phyloP scores from a whole-genome alignment of 1,284 basidiomycete species.

The Agaricales sp. region DNA sequence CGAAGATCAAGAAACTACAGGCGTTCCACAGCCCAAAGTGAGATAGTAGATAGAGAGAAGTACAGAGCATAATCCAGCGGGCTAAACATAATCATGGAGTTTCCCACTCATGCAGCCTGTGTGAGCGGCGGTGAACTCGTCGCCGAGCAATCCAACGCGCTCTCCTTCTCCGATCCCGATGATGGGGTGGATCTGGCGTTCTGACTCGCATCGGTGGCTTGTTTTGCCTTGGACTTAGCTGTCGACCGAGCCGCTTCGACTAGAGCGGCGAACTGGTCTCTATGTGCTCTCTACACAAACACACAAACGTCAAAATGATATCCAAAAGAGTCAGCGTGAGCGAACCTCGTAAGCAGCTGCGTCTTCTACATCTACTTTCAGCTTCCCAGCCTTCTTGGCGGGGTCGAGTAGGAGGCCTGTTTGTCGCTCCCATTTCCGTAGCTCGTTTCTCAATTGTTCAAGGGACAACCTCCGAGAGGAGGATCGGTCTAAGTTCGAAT shows the following conservation, averaged over 20 bases:
- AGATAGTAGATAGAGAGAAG: too few relatives aligned
- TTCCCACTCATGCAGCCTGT: too few relatives aligned
- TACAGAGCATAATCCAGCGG: too few relatives aligned
- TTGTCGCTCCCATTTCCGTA: conserved; percentile 50
- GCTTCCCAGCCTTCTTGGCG: conserved; percentile 18
- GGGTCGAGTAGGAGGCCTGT: conserved; percentile 9
- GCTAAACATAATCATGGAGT: too few relatives aligned
- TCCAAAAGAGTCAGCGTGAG: conserved; percentile 2
- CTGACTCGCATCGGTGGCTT: too few relatives aligned
- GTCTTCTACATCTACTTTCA: conserved; percentile 33
- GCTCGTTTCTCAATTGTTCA: conserved; percentile 36
- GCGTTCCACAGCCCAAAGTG: too few relatives aligned
- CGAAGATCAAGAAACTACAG: too few relatives aligned
- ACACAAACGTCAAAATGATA: neutral
- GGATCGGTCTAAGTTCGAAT: conserved; percentile 61
- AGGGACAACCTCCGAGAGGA: conserved; percentile 32
- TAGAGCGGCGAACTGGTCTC: conserved; percentile 31
- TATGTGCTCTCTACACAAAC: conserved; percentile 30
- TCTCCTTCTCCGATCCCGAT: too few relatives aligned
- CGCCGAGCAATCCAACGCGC: too few relatives aligned
- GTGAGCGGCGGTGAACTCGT: too few relatives aligned
- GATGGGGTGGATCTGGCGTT: too few relatives aligned
- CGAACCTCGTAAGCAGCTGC: conserved; percentile 36
- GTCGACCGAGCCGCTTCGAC: conserved; percentile 28
- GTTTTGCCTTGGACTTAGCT: neutral